phyloP scores from a whole-genome alignment of 345 rosid species.

The Pistacia integerrima region DNA sequence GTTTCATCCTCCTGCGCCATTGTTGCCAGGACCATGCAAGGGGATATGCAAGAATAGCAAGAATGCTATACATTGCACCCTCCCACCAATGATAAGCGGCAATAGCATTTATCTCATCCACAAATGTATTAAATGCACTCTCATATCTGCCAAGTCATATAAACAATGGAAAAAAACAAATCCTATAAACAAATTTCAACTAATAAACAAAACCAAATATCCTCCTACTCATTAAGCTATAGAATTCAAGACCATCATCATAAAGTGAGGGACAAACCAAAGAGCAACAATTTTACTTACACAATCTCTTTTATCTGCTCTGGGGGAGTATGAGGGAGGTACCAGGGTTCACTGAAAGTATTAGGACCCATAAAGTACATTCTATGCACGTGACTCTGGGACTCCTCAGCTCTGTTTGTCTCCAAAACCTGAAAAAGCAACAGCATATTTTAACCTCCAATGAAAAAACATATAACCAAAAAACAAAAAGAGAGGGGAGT shows the following conservation, averaged over 20 bases:
- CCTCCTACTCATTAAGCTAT: background rate
- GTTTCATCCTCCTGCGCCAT: slow-evolving; percentile 79
- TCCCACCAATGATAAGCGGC: slow-evolving; percentile 99
- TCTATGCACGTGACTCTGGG: slow-evolving; percentile 94
- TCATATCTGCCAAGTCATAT: slow-evolving; percentile 67
- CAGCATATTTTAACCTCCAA: slow-evolving; percentile 18
- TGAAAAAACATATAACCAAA: background rate
- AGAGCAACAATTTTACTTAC: slow-evolving; percentile 50
- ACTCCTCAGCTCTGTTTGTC: slow-evolving; percentile 97
- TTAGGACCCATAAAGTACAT: slow-evolving; percentile 98
- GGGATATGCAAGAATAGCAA: slow-evolving; percentile 78
- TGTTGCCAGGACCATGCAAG: slow-evolving; percentile 99
- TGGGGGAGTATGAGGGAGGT: slow-evolving; percentile 93
- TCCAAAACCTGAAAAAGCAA: slow-evolving; percentile 75
- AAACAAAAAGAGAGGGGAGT: background rate
- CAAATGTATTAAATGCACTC: slow-evolving; percentile 90
- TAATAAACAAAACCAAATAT: background rate
- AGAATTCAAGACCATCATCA: background rate
- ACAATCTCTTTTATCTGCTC: slow-evolving; percentile 95
- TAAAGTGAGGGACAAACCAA: slow-evolving; percentile 17
- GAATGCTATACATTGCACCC: slow-evolving; percentile 87
- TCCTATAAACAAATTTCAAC: background rate
- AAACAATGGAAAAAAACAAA: slow-evolving; percentile 20
- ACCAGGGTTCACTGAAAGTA: slow-evolving; percentile 97
- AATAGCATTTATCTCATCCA: slow-evolving; percentile 93